These are phyloP conservation scores for Pestalotiopsis sp. DNA, from an alignment of 2,329 filamentous ascomycete species.

Conservation along the genomic window DNA sequence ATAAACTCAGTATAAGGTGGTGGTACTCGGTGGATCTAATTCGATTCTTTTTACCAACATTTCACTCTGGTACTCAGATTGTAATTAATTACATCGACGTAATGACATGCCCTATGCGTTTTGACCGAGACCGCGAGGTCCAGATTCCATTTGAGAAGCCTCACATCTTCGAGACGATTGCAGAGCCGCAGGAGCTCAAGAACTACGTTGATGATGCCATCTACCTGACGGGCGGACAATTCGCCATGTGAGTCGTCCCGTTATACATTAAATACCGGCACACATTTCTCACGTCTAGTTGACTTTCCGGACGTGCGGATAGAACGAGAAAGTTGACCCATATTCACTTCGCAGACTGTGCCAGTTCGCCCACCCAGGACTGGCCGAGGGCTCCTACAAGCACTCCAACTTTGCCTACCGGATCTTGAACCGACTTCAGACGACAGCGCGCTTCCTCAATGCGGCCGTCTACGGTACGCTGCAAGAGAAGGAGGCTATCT, in stretches of 20 bases:
- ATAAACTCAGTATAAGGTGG: neutral
- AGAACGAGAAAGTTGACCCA: too few species aligned
- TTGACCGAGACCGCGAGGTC: neutral
- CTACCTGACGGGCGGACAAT: slow-evolving; percentile 19
- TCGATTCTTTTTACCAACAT: too few species aligned
- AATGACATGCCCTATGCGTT: neutral
- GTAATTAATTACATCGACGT: neutral
- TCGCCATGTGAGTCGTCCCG: slow-evolving; percentile 19
- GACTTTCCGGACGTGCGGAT: too few species aligned
- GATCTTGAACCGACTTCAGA: slow-evolving; percentile 26
- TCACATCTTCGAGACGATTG: slow-evolving; percentile 15
- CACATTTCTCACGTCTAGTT: too few species aligned
- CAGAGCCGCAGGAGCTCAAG: slow-evolving; percentile 15
- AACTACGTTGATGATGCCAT: slow-evolving; percentile 15
- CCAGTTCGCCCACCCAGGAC: slow-evolving; percentile 28
- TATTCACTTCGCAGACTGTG: slow-evolving; percentile 11
- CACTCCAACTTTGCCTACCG: slow-evolving; percentile 28
- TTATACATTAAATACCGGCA: too few species aligned
- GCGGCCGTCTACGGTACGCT: slow-evolving; percentile 25
- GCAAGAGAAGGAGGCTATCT: slow-evolving; percentile 26
- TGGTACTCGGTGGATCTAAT: fast-evolving
- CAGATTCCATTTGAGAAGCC: slow-evolving; percentile 11
- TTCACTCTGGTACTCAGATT: neutral
- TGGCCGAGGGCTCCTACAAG: slow-evolving; percentile 27
- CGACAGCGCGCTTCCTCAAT: slow-evolving; percentile 28